Percentiles rank a stretch among this genome's conserved stretches.
phyloP scores from a whole-genome alignment of 2,329 filamentous ascomycete genomes.

The Alternaria sp. region DNA sequence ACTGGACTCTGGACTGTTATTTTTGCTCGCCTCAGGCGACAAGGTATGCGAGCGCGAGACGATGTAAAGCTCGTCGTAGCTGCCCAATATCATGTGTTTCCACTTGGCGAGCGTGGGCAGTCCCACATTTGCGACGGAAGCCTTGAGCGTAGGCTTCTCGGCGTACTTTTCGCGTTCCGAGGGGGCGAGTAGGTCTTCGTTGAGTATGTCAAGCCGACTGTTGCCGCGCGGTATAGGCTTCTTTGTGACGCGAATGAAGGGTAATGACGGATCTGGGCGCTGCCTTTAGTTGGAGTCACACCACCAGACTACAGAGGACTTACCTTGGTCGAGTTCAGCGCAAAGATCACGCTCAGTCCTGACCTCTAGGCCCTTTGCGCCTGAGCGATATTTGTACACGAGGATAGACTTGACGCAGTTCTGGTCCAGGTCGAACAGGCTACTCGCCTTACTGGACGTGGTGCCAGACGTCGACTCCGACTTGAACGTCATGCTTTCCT shows the following conservation, averaged over 20 bases:
- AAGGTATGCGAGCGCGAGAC: constrained; percentile 51
- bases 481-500: constrained; percentile 51
- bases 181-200: constrained; percentile 52
- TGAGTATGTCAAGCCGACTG: constrained; percentile 54
- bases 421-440: constrained; percentile 54
- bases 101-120: constrained; percentile 54
- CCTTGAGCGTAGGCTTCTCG: constrained; percentile 55
- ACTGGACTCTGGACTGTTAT: constrained; percentile 47
- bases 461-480: constrained; percentile 51
- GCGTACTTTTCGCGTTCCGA: constrained; percentile 47
- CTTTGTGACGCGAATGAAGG: constrained; percentile 53
- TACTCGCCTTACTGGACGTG: constrained; percentile 46
- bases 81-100: constrained; percentile 54
- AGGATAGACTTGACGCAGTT: constrained; percentile 52
- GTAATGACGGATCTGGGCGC: constrained; percentile 49
- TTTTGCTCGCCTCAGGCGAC: constrained; percentile 45
- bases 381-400: constrained; percentile 55
- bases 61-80: constrained; percentile 58
- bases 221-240: constrained; percentile 56
- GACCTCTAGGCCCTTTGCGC: constrained; percentile 47
- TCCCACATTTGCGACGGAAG: constrained; percentile 56
- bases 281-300: constrained; percentile 2
- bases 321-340: constrained; percentile 46
- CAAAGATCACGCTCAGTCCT: constrained; percentile 55
- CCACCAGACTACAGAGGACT: constrained; percentile 13